Evolutionary conservation across 2,329 filamentous ascomycete genomes (phyloP), one percentile per base, ranked within the genome.

Genomic region (Fusarium oligoseptatum): DNA sequence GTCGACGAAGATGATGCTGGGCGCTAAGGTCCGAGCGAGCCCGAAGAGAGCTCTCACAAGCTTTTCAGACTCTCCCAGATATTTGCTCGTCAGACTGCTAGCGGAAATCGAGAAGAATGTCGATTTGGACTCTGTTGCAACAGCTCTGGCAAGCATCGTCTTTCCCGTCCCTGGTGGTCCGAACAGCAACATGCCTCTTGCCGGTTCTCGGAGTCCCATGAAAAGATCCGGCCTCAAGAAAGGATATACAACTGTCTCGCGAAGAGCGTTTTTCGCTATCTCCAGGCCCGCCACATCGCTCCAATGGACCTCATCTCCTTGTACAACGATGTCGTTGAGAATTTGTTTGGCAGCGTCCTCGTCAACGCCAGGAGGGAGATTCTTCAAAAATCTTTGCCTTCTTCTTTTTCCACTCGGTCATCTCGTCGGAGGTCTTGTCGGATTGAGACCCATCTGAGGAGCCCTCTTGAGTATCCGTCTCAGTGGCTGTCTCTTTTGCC

Each of bases 41-140:
- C 91, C 90, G 81, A 99, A 99, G 0, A 99, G 87, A 4, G 97
- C 97, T 39, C 95, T 91, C 3, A 99, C 97, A 5, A 99, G 90
- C 83, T 99, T 99, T 83, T 99, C 97, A 1, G 94, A 97, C 81
- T 99, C 97, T 52, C 97, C 97, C 11, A 98, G 89, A 82, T 96
- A 99, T 83, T 99, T 99, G 80, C 94, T 97, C 1, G 96, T 98
- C 75, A 99, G 85, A 77, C 94, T 97, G 80, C 95, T 97, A 17
- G 97, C 95, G 6, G 95, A 98, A 66, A 99, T 98, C 15, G 95
- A 97, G 84, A 99, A 98, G 84, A 98, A 99, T 0, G 97, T 97
- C 12, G 95, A 97, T 78, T 92, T 93, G 2, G 94, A 97, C 82
- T 99, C 97, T 0, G 97, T 98, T 1, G 97, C 97, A 1, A 98